These are phyloP conservation scores for Endoconidiophora laricicola DNA, from an alignment of 2,329 filamentous ascomycete genomes.

Conservation along the genomic window DNA sequence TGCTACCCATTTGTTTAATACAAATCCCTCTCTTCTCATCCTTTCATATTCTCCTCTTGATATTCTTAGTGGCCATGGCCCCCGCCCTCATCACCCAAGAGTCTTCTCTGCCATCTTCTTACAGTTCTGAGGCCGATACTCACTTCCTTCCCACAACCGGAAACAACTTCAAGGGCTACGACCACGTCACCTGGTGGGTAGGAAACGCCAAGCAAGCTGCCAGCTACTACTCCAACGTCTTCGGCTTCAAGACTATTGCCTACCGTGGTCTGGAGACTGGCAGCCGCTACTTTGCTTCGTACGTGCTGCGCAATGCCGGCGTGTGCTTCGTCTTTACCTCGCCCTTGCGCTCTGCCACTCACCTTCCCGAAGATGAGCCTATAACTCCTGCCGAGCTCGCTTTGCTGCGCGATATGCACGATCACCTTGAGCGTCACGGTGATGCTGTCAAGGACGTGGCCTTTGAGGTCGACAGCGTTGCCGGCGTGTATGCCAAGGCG, in stretches of 20 bases:
- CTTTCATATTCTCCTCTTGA: slow-evolving; percentile 1
- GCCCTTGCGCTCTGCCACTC: slow-evolving; percentile 47
- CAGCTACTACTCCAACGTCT: slow-evolving; percentile 70
- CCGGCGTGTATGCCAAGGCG: slow-evolving; percentile 61
- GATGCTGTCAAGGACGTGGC: slow-evolving; percentile 92
- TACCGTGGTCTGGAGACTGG: slow-evolving; percentile 83
- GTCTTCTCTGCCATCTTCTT: background rate
- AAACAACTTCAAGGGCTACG: slow-evolving; percentile 63
- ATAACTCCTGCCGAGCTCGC: slow-evolving; percentile 46
- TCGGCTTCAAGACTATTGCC: slow-evolving; percentile 70
- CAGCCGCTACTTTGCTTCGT: slow-evolving; percentile 61
- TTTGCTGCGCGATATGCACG: slow-evolving; percentile 58
- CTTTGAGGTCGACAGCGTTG: slow-evolving; percentile 83
- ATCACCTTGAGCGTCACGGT: slow-evolving; percentile 71
- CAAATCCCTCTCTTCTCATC: background rate
- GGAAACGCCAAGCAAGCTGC: slow-evolving; percentile 94
- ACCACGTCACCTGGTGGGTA: slow-evolving; percentile 91
- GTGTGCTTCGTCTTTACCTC: slow-evolving; percentile 76
- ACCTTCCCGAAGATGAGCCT: slow-evolving; percentile 40
- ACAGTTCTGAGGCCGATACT: slow-evolving; percentile 22
- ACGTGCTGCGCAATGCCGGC: slow-evolving; percentile 62
- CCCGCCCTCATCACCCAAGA: slow-evolving; percentile 38
- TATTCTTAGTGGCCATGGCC: slow-evolving; percentile 30
- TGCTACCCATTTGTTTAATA: background rate
- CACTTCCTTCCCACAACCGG: slow-evolving; percentile 30